Evolutionary conservation across 768 basidiomycete genomes (phyloP).

Genomic region (Boletus sensibilis): DNA sequence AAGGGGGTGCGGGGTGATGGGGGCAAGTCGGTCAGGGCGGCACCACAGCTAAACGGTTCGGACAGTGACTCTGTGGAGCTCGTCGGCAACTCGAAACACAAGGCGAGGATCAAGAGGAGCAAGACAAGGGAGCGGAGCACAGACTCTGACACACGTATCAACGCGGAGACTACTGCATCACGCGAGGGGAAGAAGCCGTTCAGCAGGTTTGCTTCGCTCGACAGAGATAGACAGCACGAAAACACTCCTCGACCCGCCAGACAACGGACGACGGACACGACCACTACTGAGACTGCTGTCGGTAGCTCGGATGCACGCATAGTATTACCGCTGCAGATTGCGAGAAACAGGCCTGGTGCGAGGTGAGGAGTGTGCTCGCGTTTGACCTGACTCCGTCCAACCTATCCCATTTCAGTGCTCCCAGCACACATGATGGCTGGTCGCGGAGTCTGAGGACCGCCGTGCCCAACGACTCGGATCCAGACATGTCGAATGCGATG

Average conservation of each 20-base stretch:
- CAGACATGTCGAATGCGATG: slow-evolving; percentile 18
- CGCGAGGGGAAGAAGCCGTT: slow-evolving; percentile 2
- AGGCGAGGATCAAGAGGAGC: not conserved
- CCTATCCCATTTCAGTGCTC: not conserved
- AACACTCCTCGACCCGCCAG: slow-evolving; percentile 26
- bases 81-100: not conserved
- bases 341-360: slow-evolving; percentile 10
- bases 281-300: not conserved
- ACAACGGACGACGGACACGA: not conserved
- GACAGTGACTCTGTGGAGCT: slow-evolving; percentile 7
- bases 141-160: not conserved
- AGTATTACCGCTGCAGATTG: slow-evolving; percentile 22
- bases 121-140: not conserved
- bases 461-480: slow-evolving; percentile 15
- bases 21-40: not conserved
- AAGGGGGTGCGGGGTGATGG: not conserved
- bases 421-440: slow-evolving; percentile 7
- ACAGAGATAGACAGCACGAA: slow-evolving; percentile 14
- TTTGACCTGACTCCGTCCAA: not conserved
- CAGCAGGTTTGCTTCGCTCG: not conserved
- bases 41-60: not conserved
- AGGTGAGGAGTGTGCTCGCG: slow-evolving; percentile 12
- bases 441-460: slow-evolving; percentile 5
- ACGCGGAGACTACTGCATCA: not conserved
- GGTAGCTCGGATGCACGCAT: not conserved